Evolutionary conservation across 1,139 yeast genomes (phyloP).

Genomic region (Pneumocystis carinii): DNA sequence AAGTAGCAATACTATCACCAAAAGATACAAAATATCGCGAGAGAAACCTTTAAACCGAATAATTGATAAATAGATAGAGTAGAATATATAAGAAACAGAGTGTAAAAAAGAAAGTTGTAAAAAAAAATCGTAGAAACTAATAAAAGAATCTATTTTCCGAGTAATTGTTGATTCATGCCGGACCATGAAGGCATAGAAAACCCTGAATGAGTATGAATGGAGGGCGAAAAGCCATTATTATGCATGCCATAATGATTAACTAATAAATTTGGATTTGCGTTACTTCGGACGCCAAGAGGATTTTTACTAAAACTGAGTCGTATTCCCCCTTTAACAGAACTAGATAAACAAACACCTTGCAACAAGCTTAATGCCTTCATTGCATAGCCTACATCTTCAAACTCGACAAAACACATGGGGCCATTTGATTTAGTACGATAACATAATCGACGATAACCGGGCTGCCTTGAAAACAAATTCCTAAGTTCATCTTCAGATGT

Average conservation of each 20-base stretch:
- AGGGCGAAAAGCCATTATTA: neutral
- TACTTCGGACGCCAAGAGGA: slow-evolving; percentile 74
- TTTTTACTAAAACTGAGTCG: slow-evolving; percentile 85
- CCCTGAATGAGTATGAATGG: neutral
- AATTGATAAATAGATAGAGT: neutral
- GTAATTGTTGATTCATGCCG: neutral
- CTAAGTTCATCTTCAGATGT: slow-evolving; percentile 89
- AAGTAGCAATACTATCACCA: neutral
- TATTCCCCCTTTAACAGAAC: slow-evolving; percentile 73
- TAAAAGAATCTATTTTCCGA: neutral
- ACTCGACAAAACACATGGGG: slow-evolving; percentile 98
- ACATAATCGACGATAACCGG: slow-evolving; percentile 81
- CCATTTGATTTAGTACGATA: slow-evolving; percentile 60
- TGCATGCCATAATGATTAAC: neutral
- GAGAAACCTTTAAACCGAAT: neutral
- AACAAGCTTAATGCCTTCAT: slow-evolving; percentile 85
- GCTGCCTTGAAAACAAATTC: slow-evolving; percentile 70
- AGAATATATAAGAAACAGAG: neutral
- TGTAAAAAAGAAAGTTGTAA: neutral
- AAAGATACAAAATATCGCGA: neutral
- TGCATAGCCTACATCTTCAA: slow-evolving; percentile 88
- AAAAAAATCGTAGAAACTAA: neutral
- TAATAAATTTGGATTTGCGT: neutral
- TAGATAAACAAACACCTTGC: slow-evolving; percentile 68
- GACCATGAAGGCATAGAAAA: neutral